These are phyloP conservation scores for Suhomyces anneliseae DNA, from an alignment of 1,139 yeast genomes.

Conservation along the genomic window DNA sequence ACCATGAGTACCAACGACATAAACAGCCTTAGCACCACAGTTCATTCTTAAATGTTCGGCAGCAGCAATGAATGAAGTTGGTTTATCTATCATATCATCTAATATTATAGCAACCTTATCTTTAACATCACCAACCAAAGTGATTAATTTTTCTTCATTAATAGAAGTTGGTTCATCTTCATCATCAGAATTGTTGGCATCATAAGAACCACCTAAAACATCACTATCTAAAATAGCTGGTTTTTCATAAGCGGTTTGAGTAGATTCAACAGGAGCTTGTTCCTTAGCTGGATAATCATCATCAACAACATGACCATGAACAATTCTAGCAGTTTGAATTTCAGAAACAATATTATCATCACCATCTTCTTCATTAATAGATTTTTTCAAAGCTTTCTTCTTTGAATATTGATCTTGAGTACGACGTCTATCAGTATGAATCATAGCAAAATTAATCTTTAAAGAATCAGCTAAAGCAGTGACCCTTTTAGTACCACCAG, in stretches of 20 bases:
- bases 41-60: slow-evolving; percentile 94
- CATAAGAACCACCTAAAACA: slow-evolving; percentile 83
- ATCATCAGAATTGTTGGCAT: slow-evolving; percentile 74
- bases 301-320: slow-evolving; percentile 95
- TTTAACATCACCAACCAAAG: slow-evolving; percentile 94
- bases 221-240: slow-evolving; percentile 36
- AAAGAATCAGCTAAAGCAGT: slow-evolving; percentile 95
- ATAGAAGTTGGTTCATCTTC: slow-evolving; percentile 75
- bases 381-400: slow-evolving; percentile 40
- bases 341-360: slow-evolving; percentile 72
- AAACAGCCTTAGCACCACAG: slow-evolving; percentile 92
- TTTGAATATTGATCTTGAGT: slow-evolving; percentile 65
- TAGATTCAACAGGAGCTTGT: not conserved
- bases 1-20: slow-evolving; percentile 94
- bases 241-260: slow-evolving; percentile 12
- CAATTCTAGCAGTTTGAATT: slow-evolving; percentile 92
- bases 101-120: slow-evolving; percentile 88
- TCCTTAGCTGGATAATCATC: slow-evolving; percentile 56
- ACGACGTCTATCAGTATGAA: slow-evolving; percentile 96
- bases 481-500: slow-evolving; percentile 98
- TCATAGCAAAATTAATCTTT: slow-evolving; percentile 97
- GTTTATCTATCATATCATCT: slow-evolving; percentile 97
- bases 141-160: slow-evolving; percentile 78
- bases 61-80: slow-evolving; percentile 90
- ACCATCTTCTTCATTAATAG: slow-evolving; percentile 41